Conservation (phyloP, 805 yeast species). For the Metschnikowia continentalis region DNA sequence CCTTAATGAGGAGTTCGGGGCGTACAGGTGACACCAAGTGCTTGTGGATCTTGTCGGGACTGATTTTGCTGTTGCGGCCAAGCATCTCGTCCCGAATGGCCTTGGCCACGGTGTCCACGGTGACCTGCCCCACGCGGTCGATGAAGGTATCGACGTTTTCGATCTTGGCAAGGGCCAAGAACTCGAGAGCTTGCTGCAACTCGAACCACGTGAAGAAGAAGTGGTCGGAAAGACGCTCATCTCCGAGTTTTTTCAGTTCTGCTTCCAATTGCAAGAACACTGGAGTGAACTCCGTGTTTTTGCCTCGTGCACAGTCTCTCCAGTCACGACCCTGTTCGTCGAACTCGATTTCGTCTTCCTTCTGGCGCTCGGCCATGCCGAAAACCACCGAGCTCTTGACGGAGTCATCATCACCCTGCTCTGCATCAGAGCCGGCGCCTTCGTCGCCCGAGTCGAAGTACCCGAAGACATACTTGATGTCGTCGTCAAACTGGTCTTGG, state of each 20-base stretch:
- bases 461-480: conserved; percentile 57
- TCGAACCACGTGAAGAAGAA: conserved; percentile 27
- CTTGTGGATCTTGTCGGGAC: conserved; percentile 51
- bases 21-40: conserved; percentile 37
- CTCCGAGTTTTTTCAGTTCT: conserved; percentile 15
- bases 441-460: conserved; percentile 38
- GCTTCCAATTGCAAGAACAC: conserved; percentile 19
- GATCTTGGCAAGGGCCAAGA: conserved; percentile 22
- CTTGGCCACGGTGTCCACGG: conserved; percentile 49
- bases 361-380: conserved; percentile 20
- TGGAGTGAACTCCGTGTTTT: conserved; percentile 33
- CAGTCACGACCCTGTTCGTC: conserved; percentile 65
- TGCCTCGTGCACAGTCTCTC: conserved; percentile 66
- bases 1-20: conserved; percentile 21
- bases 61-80: conserved; percentile 24
- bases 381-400: conserved; percentile 7
- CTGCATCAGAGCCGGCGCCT: conserved; percentile 4
- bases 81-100: conserved; percentile 24
- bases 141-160: conserved; percentile 24
- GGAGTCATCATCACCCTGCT: conserved; percentile 5
- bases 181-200: conserved; percentile 22
- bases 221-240: conserved; percentile 20
- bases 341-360: conserved; percentile 37
- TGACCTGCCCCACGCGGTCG: conserved; percentile 32
- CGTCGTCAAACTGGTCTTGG: conserved; percentile 68